These are phyloP conservation scores for Trifolium fragiferum DNA, from an alignment of 306 rosid genomes.

Conservation along the genomic window DNA sequence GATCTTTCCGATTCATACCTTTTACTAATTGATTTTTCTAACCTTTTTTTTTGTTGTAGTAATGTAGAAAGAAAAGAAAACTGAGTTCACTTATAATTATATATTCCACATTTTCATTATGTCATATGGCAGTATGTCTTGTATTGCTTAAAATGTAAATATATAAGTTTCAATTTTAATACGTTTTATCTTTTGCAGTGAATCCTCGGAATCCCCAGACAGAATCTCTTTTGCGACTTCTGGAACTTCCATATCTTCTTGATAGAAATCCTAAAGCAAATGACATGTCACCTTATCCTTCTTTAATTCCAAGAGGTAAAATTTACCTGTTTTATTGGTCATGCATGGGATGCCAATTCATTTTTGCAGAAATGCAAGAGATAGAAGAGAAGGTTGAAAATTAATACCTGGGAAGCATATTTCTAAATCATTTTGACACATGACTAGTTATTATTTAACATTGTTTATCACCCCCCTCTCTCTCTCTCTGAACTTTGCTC, in stretches of 20 bases:
- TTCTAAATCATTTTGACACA: constrained; percentile 7
- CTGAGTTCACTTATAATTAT: constrained; percentile 16
- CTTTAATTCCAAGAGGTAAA: constrained; percentile 61
- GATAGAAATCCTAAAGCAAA: constrained; percentile 57
- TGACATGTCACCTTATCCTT: constrained; percentile 51
- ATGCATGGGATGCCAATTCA: constrained; percentile 20
- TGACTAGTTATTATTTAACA: not conserved
- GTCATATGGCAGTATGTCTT: constrained; percentile 10
- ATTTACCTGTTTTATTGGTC: constrained; percentile 6
- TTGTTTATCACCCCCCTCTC: not conserved
- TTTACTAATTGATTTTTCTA: constrained; percentile 31
- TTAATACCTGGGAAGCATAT: not conserved
- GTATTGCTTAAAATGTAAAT: constrained; percentile 17
- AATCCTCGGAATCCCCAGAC: constrained; percentile 79
- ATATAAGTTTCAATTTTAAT: constrained; percentile 12
- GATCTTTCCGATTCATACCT: constrained; percentile 14
- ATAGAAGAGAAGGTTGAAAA: constrained; percentile 24
- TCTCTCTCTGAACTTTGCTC: not conserved
- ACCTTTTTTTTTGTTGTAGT: not conserved
- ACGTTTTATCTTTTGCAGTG: constrained; percentile 51
- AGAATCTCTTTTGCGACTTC: constrained; percentile 74
- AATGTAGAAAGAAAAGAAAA: not conserved
- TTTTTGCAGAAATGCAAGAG: constrained; percentile 21
- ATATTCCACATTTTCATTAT: constrained; percentile 20
- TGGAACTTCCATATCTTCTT: constrained; percentile 90